A percentile compares a stretch with the other conserved stretches of the same genome.
Evolutionary conservation across 495 filamentous ascomycete genomes (phyloP).

Genomic region (Trichoderma asperelloides): DNA sequence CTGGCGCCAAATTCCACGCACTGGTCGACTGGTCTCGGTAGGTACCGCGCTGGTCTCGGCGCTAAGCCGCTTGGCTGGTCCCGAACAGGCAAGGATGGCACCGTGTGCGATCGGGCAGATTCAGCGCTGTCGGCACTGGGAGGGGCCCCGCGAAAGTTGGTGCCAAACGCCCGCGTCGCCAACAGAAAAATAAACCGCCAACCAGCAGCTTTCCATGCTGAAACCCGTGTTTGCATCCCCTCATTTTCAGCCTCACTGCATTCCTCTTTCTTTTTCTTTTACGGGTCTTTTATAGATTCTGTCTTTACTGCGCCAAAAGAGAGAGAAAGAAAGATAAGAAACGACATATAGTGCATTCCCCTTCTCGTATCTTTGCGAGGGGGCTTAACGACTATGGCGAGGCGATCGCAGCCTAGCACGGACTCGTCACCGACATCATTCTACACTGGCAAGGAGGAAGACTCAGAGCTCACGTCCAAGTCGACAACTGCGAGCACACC

Average conservation of each 20-base stretch:
- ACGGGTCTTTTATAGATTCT: too few relatives aligned
- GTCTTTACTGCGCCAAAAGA: too few relatives aligned
- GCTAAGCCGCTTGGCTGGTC: background rate
- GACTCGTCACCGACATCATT: slow-evolving; percentile 10
- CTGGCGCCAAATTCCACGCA: too few relatives aligned
- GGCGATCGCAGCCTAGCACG: background rate
- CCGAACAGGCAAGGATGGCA: background rate
- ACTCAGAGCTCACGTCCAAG: background rate
- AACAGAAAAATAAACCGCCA: background rate
- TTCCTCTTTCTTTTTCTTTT: too few relatives aligned
- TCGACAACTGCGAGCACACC: slow-evolving; percentile 10
- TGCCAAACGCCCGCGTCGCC: background rate
- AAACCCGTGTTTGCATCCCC: too few relatives aligned
- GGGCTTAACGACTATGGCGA: background rate
- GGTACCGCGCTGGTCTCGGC: background rate
- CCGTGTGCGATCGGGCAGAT: background rate
- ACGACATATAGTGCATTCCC: background rate
- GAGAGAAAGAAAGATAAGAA: background rate
- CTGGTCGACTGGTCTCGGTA: background rate
- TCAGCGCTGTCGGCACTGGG: background rate
- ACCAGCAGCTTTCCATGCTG: too few relatives aligned
- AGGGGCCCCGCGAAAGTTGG: background rate
- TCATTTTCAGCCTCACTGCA: too few relatives aligned
- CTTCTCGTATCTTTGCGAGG: background rate
- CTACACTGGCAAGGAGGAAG: slow-evolving; percentile 2